A percentile compares a stretch with the other conserved stretches of the same genome.
Evolutionary conservation across 306 rosid species (phyloP).

Genomic region (Arachis hypogaea): DNA sequence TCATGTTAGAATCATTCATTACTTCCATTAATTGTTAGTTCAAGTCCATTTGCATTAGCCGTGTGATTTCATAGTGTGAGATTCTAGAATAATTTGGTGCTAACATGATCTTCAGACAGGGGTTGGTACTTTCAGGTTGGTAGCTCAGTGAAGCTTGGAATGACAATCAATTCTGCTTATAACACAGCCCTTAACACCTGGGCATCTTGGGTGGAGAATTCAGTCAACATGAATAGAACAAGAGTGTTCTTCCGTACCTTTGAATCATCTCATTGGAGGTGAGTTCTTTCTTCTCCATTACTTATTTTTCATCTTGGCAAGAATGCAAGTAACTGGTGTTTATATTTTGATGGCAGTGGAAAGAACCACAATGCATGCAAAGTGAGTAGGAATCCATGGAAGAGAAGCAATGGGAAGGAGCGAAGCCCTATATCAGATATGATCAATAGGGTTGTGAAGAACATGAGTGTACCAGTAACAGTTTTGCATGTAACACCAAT

Average conservation of each 20-base stretch:
- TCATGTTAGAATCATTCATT: conserved; percentile 8
- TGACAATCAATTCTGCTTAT: conserved; percentile 80
- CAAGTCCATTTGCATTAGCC: neutral
- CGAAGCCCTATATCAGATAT: conserved; percentile 61
- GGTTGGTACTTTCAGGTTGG: conserved; percentile 95
- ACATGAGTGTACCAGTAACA: conserved; percentile 56
- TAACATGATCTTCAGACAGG: conserved; percentile 67
- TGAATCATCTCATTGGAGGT: conserved; percentile 90
- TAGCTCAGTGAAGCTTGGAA: conserved; percentile 81
- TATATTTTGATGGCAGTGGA: conserved; percentile 54
- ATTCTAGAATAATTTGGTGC: conserved; percentile 11
- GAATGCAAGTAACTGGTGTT: too few relatives aligned
- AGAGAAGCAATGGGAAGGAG: conserved; percentile 55
- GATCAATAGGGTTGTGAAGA: conserved; percentile 58
- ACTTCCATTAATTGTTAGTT: neutral
- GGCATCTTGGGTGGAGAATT: conserved; percentile 84
- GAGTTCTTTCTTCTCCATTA: conserved; percentile 25
- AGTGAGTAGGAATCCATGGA: conserved; percentile 70
- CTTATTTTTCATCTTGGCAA: neutral
- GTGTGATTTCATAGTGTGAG: neutral
- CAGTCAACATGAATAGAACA: conserved; percentile 64
- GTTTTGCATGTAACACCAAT: conserved; percentile 71
- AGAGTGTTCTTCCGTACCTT: conserved; percentile 84
- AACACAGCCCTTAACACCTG: conserved; percentile 69
- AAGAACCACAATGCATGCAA: conserved; percentile 59